A percentile compares a stretch with the other conserved stretches of the same genome.
These are phyloP conservation scores for Sporothrix brunneoviolacea DNA, from an alignment of 2,329 filamentous ascomycete genomes.

Conservation along the genomic window DNA sequence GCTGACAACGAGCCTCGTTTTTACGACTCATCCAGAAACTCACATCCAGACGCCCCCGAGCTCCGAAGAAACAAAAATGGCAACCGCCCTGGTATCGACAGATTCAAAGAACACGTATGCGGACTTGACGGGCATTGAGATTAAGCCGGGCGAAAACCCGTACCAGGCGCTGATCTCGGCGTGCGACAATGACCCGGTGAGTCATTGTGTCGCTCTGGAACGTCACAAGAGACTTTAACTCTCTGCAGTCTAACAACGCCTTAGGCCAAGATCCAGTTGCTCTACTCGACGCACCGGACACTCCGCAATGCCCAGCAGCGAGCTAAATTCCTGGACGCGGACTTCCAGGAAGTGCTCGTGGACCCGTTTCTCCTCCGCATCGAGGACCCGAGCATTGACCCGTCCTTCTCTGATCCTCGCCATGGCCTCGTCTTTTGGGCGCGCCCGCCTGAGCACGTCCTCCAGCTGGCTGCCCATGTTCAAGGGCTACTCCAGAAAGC, in stretches of 20 bases:
- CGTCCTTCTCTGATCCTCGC: slow-evolving; percentile 65
- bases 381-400: slow-evolving; percentile 55
- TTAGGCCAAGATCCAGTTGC: slow-evolving; percentile 60
- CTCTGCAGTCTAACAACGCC: not conserved
- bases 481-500: slow-evolving; percentile 59
- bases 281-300: slow-evolving; percentile 67
- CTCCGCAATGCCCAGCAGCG: slow-evolving; percentile 71
- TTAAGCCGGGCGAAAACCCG: slow-evolving; percentile 58
- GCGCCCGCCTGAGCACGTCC: slow-evolving; percentile 66
- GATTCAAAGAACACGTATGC: slow-evolving; percentile 46
- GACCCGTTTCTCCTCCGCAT: slow-evolving; percentile 71
- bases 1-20: no score
- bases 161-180: slow-evolving; percentile 66
- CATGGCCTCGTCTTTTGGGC: slow-evolving; percentile 88
- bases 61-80: no score
- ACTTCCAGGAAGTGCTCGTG: slow-evolving; percentile 64
- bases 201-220: slow-evolving; percentile 17
- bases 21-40: no score
- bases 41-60: no score
- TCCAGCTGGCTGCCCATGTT: slow-evolving; percentile 58
- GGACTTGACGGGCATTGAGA: slow-evolving; percentile 45
- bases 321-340: slow-evolving; percentile 60
- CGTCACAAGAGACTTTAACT: no score
- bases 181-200: slow-evolving; percentile 61
- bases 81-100: slow-evolving; percentile 26